Percentiles rank a stretch among this genome's conserved stretches.
Evolutionary conservation across 306 rosid species (phyloP).

Genomic region (Lathyrus aphaca): DNA sequence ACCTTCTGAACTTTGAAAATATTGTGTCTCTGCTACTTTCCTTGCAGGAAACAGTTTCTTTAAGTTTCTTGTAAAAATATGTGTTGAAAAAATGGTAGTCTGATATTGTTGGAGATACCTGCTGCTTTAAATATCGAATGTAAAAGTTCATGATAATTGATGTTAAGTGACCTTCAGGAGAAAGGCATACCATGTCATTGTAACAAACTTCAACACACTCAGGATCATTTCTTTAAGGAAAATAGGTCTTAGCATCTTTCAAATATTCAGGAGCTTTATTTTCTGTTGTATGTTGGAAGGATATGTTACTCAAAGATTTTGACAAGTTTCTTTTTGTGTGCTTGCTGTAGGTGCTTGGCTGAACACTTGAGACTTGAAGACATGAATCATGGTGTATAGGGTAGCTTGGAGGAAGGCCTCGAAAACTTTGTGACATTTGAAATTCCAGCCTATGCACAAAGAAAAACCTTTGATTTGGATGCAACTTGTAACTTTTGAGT

Average conservation of each 20-base stretch:
- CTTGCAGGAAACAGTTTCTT: constrained; percentile 79
- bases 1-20: constrained; percentile 85
- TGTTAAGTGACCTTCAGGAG: constrained; percentile 73
- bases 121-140: constrained; percentile 80
- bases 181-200: constrained; percentile 74
- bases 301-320: too few relatives aligned
- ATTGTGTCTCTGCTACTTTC: constrained; percentile 52
- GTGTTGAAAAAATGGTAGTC: constrained; percentile 89
- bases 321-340: too few relatives aligned
- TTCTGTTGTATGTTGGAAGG: too few relatives aligned
- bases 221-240: constrained; percentile 92
- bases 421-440: too few relatives aligned
- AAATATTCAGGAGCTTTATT: too few relatives aligned
- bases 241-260: constrained; percentile 72
- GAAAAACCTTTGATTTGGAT: too few relatives aligned
- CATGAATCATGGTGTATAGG: too few relatives aligned
- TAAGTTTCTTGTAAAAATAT: constrained; percentile 87
- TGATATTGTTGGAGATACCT: constrained; percentile 56
- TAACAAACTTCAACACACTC: constrained; percentile 76
- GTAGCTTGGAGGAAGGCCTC: too few relatives aligned
- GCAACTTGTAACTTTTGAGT: too few relatives aligned
- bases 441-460: too few relatives aligned
- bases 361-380: too few relatives aligned
- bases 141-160: constrained; percentile 92
- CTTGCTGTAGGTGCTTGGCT: too few relatives aligned